Percentiles rank a stretch among this genome's conserved stretches.
Evolutionary conservation across 306 rosid species (phyloP).

Genomic region (Calophaca sinica): DNA sequence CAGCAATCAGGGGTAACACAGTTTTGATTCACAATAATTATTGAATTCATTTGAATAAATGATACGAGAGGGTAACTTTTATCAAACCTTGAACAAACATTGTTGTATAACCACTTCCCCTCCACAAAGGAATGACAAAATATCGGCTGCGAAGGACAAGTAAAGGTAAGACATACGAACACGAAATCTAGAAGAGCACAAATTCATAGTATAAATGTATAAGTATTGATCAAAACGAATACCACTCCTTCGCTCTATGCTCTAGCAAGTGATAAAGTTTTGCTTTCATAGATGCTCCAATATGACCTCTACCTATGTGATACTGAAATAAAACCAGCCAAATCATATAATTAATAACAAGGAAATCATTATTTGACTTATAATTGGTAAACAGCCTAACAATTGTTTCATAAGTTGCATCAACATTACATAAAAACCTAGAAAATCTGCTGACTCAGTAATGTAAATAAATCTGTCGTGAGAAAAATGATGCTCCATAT

Average conservation of each 20-base stretch:
- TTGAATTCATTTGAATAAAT: not conserved
- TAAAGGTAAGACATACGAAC: slow-evolving; percentile 19
- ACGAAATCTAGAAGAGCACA: slow-evolving; percentile 32
- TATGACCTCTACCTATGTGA: slow-evolving; percentile 94
- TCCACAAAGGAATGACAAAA: slow-evolving; percentile 93
- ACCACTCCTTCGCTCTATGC: slow-evolving; percentile 88
- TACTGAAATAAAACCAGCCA: slow-evolving; percentile 59
- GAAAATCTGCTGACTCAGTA: not conserved
- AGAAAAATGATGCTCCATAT: slow-evolving; percentile 3
- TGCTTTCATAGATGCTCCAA: slow-evolving; percentile 82
- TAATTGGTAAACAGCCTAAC: not conserved
- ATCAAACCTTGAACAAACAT: slow-evolving; percentile 91
- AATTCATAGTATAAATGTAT: slow-evolving; percentile 1
- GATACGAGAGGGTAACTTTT: slow-evolving; percentile 42
- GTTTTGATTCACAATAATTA: slow-evolving; percentile 17
- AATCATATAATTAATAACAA: slow-evolving; percentile 12
- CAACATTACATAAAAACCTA: slow-evolving; percentile 2
- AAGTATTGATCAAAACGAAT: slow-evolving; percentile 39
- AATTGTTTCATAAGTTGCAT: not conserved
- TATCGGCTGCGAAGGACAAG: slow-evolving; percentile 66
- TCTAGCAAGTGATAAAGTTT: slow-evolving; percentile 80
- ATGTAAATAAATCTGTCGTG: not conserved
- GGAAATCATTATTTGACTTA: not conserved
- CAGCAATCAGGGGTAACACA: slow-evolving; percentile 13
- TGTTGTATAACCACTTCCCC: slow-evolving; percentile 85